These are phyloP conservation scores for Polygonum aviculare DNA, from an alignment of 148 eudicot species.

Conservation along the genomic window DNA sequence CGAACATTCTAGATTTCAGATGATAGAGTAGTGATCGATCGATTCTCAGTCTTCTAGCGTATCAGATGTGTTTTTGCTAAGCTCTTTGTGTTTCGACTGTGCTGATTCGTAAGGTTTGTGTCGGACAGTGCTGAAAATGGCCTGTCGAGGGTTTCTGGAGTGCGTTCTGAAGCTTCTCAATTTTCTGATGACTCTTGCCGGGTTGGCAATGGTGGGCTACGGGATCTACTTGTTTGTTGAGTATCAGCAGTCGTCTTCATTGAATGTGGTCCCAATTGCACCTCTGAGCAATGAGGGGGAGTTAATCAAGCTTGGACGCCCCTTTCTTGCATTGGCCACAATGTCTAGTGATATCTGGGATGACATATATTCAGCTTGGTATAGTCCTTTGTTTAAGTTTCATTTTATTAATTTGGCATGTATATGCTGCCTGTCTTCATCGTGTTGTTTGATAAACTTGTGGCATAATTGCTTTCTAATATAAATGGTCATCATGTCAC, in stretches of 20 bases:
- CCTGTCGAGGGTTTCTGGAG: slow-evolving; percentile 77
- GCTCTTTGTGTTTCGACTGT: not conserved
- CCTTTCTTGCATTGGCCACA: slow-evolving; percentile 61
- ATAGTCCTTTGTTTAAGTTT: slow-evolving; percentile 13
- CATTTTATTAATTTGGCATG: not conserved
- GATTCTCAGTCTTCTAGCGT: not conserved
- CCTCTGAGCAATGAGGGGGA: slow-evolving; percentile 34
- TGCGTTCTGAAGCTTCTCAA: slow-evolving; percentile 76
- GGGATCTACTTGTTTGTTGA: slow-evolving; percentile 88
- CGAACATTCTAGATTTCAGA: not conserved
- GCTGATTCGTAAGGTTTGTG: not conserved
- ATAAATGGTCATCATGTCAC: not conserved
- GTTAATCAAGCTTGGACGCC: slow-evolving; percentile 68
- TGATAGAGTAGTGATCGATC: not conserved
- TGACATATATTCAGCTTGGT: slow-evolving; percentile 84
- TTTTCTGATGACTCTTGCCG: slow-evolving; percentile 64
- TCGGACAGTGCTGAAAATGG: slow-evolving; percentile 31
- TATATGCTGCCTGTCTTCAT: not conserved
- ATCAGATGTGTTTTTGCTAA: not conserved
- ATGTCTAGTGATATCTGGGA: slow-evolving; percentile 51
- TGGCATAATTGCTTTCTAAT: not conserved
- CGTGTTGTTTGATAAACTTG: not conserved
- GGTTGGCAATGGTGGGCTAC: slow-evolving; percentile 79
- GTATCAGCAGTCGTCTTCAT: slow-evolving; percentile 36
- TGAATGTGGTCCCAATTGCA: slow-evolving; percentile 16